Evolutionary conservation across 2,329 filamentous ascomycete species (phyloP).

Genomic region (Leptographium radiaticola): DNA sequence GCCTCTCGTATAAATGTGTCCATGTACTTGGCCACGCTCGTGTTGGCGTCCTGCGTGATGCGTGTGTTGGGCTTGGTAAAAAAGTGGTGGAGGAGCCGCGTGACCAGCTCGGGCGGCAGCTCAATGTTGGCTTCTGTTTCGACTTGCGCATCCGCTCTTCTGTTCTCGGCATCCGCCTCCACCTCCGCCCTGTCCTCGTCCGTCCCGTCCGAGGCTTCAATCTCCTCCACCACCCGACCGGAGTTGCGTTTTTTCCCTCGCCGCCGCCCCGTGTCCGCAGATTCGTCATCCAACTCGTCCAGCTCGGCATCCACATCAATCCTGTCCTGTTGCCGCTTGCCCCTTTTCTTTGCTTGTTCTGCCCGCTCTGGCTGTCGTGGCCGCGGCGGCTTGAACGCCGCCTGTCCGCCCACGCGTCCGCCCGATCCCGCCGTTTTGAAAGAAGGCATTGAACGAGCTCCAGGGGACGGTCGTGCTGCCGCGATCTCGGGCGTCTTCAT

Average conservation of each 20-base stretch:
- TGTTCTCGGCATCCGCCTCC: not conserved
- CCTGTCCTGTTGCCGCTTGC: not conserved
- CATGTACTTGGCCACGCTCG: constrained; percentile 69
- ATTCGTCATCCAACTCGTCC: constrained; percentile 12
- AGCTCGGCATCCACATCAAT: constrained; percentile 6
- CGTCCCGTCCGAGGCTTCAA: constrained; percentile 16
- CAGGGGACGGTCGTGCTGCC: constrained; percentile 1
- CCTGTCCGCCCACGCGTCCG: not conserved
- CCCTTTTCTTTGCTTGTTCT: not conserved
- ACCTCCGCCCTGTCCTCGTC: constrained; percentile 15
- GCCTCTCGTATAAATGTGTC: constrained; percentile 86
- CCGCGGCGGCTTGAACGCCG: constrained; percentile 8
- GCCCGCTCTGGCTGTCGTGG: not conserved
- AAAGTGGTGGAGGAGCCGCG: constrained; percentile 64
- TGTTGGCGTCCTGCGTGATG: constrained; percentile 66
- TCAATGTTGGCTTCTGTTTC: not conserved
- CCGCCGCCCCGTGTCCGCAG: constrained; percentile 15
- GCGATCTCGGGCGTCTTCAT: constrained; percentile 7
- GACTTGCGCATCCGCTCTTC: not conserved
- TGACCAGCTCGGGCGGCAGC: constrained; percentile 63
- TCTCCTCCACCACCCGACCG: not conserved
- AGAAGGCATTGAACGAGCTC: not conserved
- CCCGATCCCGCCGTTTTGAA: not conserved
- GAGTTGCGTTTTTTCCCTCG: not conserved
- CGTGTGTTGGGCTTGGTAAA: constrained; percentile 53